A percentile compares a stretch with the other conserved stretches of the same genome.
Conservation (phyloP, 345 rosid species). For the Pistacia vera region DNA sequence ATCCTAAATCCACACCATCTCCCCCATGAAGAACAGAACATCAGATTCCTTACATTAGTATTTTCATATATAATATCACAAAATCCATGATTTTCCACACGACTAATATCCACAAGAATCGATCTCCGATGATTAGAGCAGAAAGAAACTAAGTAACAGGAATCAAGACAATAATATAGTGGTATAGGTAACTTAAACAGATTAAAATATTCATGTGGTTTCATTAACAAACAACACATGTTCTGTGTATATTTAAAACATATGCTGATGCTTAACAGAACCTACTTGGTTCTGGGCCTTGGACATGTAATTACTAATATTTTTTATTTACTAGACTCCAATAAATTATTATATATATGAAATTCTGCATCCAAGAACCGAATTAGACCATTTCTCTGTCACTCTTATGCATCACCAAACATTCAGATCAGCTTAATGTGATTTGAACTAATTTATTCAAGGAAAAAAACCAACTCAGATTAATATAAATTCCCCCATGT, state of each 20-base stretch:
- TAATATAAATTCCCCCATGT: too few species aligned
- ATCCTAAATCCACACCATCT: neutral
- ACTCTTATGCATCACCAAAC: neutral
- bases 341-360: neutral
- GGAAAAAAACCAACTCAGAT: neutral
- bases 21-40: neutral
- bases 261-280: neutral
- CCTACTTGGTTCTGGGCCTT: neutral
- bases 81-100: too few species aligned
- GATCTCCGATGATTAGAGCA: too few species aligned
- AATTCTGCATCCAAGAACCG: conserved; percentile 5
- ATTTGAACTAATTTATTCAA: too few species aligned
- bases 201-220: neutral
- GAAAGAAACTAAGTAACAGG: too few species aligned
- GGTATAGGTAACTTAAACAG: neutral
- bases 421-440: neutral
- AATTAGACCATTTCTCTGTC: too few species aligned
- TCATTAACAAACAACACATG: conserved; percentile 1
- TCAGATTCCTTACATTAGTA: neutral
- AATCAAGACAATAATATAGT: neutral
- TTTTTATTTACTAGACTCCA: neutral
- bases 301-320: neutral
- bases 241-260: neutral
- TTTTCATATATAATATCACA: neutral
- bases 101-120: too few species aligned